phyloP scores from a whole-genome alignment of 1,284 basidiomycete species.

The Boletus semigastroideus region DNA sequence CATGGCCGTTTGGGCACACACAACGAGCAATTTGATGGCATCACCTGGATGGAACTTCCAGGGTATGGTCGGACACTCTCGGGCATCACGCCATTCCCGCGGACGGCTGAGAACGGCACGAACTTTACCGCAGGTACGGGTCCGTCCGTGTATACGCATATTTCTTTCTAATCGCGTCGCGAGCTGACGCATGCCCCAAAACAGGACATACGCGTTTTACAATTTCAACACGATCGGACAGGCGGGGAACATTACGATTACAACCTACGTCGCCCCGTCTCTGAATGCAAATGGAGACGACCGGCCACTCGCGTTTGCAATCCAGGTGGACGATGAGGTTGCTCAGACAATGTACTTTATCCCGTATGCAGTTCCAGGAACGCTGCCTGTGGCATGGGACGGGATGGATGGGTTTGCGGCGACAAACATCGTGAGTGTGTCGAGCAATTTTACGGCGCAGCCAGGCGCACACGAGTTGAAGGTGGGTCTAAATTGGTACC shows the following conservation, averaged over 20 bases:
- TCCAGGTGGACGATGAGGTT: neutral
- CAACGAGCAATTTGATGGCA: constrained; percentile 49
- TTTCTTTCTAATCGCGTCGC: neutral
- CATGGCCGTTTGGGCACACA: constrained; percentile 38
- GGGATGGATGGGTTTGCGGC: constrained; percentile 25
- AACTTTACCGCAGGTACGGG: constrained; percentile 39
- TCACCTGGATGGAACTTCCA: constrained; percentile 48
- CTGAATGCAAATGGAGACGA: neutral
- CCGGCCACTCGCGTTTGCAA: neutral
- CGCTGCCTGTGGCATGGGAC: constrained; percentile 47
- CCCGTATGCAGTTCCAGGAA: constrained; percentile 45
- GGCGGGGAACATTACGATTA: neutral
- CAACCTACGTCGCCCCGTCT: neutral
- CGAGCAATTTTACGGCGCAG: neutral
- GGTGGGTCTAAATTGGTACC: neutral
- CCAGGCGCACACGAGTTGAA: neutral
- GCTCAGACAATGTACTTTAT: constrained; percentile 40
- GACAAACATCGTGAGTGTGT: constrained; percentile 17
- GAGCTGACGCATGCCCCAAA: neutral
- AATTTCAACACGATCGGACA: constrained; percentile 6
- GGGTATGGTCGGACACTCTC: constrained; percentile 50
- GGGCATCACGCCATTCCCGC: constrained; percentile 48
- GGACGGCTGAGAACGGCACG: constrained; percentile 45
- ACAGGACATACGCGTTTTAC: constrained; percentile 23
- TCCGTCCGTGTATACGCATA: constrained; percentile 13